Evolutionary conservation across 805 yeast species (phyloP), one percentile per base, ranked within the genome.

Genomic region (Suhomyces pyralidae): DNA sequence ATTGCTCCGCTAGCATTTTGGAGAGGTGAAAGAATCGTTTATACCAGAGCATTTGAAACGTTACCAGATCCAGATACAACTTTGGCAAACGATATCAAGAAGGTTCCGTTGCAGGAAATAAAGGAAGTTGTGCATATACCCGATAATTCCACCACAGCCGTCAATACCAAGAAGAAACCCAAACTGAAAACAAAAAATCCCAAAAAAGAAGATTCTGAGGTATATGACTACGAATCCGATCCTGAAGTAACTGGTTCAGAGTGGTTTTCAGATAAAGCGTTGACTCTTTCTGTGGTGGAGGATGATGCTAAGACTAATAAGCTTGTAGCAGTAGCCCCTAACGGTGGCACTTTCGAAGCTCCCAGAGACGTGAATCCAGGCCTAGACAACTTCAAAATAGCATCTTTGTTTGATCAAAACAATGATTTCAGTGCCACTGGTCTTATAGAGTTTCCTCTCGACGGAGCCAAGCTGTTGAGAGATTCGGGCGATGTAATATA

Each of bases 1-100:
- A 78, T 87, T 6, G 81, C 85, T 3, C 93, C 96, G 0, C 70
- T 90, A 56, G 92, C 90, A 2, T 88, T 79, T 64, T 90, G 97
- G 97, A 81, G 88, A 64, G 88, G 88, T 61, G 97, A 90, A 67
- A 75, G 83, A 54, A 80, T 87, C 28, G 80, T 88, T 3, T 90
- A 87, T 61, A 60, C 71, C 1, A 56, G 71, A 36, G 73, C 75
- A 6, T 34, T 57, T 40, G 70, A 66, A 38, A 73, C 77, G 42
- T 66, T 58, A 17, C 64, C 58, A 15, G 79, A 77, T 51, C 77
- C 80, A 5, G 81, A 81, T 50, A 70, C 76, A 17, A 71, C 75
- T 2, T 58, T 73, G 34, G 61, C 64, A 17, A 58, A 56, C 12
- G 74, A 71, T 51, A 67, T 71, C 22, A 57, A 61, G 14, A 66